A percentile compares a stretch with the other conserved stretches of the same genome.
phyloP scores from a whole-genome alignment of 306 rosid genomes.

The Malus domestica region ASM211411v1 NC_041797.1:2733001-2733500 shows the following conservation, averaged over 20 bases:
- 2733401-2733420: background rate
- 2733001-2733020: background rate
- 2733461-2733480: conserved; percentile 6
- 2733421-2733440: background rate
- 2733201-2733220: background rate
- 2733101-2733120: conserved; percentile 45
- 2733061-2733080: conserved; percentile 25
- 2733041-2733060: conserved; percentile 4
- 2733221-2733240: background rate
- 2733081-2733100: conserved; percentile 53
- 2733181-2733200: conserved; percentile 2
- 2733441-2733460: background rate
- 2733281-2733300: background rate
- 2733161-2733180: conserved; percentile 66
- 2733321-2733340: background rate
- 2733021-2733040: background rate
- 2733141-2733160: conserved; percentile 38
- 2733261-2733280: background rate
- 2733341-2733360: background rate
- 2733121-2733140: conserved; percentile 41
- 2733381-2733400: background rate
- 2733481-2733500: background rate
- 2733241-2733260: background rate
- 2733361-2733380: background rate
- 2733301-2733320: background rate